Conservation (phyloP, 768 basidiomycete species). For the Mycena galericulata region DNA sequence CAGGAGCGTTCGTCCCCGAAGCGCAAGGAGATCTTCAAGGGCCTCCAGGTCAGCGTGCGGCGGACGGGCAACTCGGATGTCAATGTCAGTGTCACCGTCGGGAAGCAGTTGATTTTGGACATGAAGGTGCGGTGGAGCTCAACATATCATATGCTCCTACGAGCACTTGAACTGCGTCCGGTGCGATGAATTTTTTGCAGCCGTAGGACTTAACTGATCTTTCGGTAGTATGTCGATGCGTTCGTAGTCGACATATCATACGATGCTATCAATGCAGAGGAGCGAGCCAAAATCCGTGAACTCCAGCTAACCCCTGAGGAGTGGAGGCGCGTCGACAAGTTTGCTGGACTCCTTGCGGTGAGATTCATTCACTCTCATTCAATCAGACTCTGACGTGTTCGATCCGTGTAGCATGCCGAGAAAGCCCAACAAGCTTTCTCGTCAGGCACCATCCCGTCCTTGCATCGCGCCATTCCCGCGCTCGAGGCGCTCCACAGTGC, state of each 20-base stretch:
- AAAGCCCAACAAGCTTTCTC: constrained; percentile 49
- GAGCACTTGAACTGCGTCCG: constrained; percentile 14
- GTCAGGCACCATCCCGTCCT: constrained; percentile 40
- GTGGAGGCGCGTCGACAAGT: constrained; percentile 39
- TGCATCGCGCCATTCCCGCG: constrained; percentile 47
- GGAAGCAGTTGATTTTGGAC: constrained; percentile 40
- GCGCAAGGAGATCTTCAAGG: constrained; percentile 38
- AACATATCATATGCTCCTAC: constrained; percentile 43
- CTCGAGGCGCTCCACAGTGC: constrained; percentile 46
- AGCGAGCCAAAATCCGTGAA: constrained; percentile 36
- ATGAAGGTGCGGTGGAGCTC: constrained; percentile 50
- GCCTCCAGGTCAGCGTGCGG: constrained; percentile 31
- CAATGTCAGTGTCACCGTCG: not conserved
- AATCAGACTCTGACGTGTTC: no score
- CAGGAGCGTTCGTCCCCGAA: constrained; percentile 44
- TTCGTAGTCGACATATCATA: constrained; percentile 41
- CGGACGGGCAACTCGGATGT: not conserved
- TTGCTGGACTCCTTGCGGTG: constrained; percentile 40
- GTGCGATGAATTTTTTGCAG: constrained; percentile 3
- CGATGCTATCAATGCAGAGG: constrained; percentile 41
- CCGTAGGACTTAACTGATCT: not conserved
- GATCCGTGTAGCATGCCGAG: constrained; percentile 43
- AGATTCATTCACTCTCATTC: no score
- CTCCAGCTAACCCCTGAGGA: constrained; percentile 38
- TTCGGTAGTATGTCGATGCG: constrained; percentile 37